Base-by-base conservation (phyloP, 148 eudicot genomes). In the Amaranthus palmeri region DNA sequence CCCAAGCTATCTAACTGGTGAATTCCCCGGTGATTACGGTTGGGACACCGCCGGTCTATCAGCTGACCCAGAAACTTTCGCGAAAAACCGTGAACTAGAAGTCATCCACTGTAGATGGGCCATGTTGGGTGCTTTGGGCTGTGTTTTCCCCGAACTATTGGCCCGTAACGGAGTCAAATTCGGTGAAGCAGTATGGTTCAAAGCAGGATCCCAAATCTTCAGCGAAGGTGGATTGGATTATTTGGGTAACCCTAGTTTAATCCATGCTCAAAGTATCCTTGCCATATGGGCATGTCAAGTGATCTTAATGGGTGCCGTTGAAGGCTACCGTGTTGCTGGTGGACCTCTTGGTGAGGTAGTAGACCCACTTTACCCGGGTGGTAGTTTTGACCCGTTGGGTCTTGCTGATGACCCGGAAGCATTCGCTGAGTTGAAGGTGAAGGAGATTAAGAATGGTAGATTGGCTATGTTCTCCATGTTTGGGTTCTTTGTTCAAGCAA, bases 311-410 rank as follows among this genome's bases (percentile, higher is more conserved):
- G 83, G 80, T 0, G 80, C 80, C 55, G 71, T 80, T 43, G 83
- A 76, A 61, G 83, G 80, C 15, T 80, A 80, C 77, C 68, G 83
- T 15, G 54, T 80, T 57, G 83, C 80, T 0, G 80, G 83, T 58
- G 80, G 83, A 13, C 83, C 83, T 2, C 77, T 80, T 13, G 83
- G 83, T 6, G 80, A 80, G 72, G 74, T 80, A 6, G 53, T 49
- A 8, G 83, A 80, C 80, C 83, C 80, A n/a, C 72, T 80, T 46
- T 80, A 80, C 82, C 82, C 81, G 0, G 79, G 83, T n/a, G 78
- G 81, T 5, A 79, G 81, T 71, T 79, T 79, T 13, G 81, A 79
- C 67, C 81, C 81, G 12, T 79, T 79, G 78, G 81, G 81, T 14
- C 69, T 79, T 18, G 81, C 78, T 0, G 81, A 79, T 14, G 81